Conservation (phyloP, 441 rosid species). For the Gossypium lobatum region DNA sequence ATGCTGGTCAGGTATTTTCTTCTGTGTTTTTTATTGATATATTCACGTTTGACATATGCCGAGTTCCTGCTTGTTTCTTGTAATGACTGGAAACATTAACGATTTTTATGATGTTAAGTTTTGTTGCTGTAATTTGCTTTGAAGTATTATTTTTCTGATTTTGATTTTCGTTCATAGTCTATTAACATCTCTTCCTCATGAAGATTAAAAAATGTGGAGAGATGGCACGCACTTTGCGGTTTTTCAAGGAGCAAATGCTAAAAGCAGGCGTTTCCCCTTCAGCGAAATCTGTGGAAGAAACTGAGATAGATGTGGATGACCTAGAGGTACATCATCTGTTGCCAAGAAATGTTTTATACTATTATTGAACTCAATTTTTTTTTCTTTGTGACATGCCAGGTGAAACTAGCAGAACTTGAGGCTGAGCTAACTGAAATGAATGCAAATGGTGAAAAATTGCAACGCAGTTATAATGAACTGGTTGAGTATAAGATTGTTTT, state of each 20-base stretch:
- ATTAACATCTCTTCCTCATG: constrained; percentile 13
- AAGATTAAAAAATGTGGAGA: constrained; percentile 83
- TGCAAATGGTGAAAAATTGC: constrained; percentile 75
- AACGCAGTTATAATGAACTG: constrained; percentile 68
- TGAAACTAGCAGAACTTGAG: constrained; percentile 82
- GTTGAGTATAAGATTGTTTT: constrained; percentile 76
- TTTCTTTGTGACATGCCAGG: constrained; percentile 24
- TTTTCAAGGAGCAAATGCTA: constrained; percentile 85
- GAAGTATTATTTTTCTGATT: neutral
- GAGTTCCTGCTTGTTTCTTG: neutral
- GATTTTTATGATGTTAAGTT: neutral
- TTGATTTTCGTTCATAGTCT: neutral
- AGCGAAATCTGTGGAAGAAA: constrained; percentile 29
- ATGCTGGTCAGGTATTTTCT: constrained; percentile 68
- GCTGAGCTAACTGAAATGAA: constrained; percentile 86
- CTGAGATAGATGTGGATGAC: constrained; percentile 49
- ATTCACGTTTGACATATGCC: neutral
- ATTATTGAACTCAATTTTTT: constrained; percentile 1
- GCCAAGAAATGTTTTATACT: constrained; percentile 11
- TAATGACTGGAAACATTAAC: neutral
- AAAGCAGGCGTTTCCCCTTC: constrained; percentile 53
- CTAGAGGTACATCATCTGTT: constrained; percentile 47
- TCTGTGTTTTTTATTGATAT: neutral
- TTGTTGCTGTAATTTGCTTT: constrained; percentile 5
- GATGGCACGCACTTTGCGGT: constrained; percentile 75